Base-by-base conservation (phyloP, 2,329 filamentous ascomycete species). In the Tothia fuscella region DNA sequence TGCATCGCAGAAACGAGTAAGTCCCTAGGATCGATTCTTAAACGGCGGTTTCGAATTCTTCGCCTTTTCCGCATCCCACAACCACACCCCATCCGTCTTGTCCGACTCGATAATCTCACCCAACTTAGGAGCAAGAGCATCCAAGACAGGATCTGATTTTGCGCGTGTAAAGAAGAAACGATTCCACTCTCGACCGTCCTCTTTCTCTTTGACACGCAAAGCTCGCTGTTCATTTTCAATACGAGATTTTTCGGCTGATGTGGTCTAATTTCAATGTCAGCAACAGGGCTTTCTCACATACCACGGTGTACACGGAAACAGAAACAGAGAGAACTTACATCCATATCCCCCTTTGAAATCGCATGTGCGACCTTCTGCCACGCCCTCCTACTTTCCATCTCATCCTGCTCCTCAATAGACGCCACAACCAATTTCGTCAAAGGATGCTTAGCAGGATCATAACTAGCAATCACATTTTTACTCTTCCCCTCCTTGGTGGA, bases 171-270 rank as follows among this genome's bases (percentile, higher is more conserved):
- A 98, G 66, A 91, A 96, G 42, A 81, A 73, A 34, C 87, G 73
- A 54, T 87, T 74, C 89, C 91, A 98, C 30, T 75, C 68, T 32
- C 72, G 72, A 16, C 78, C 78, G 51, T 87, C 82, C n/a, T 73
- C 70, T 53, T 76, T 76, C 59, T 95, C 88, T 54, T 76, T 69
- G 57, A 75, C 74, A 48, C 88, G 77, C 64, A 77, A 70, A 60
- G 74, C 84, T 12, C 87, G 78, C 68, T 96, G 89, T 26, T 80
- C 78, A 51, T 86, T 84, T 63, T 96, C 91, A 49, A 96, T 93
- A 61, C 85, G 84, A 44, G 74, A 74, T 69, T 96, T 96, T 58
- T 93, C 84, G 12, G 64, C 56, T 2, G 78, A 77, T 1, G 86
- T 85, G 4, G 73, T n/a, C n/a, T n/a, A n/a, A n/a, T n/a, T n/a